phyloP scores from a whole-genome alignment of 1,139 yeast genomes.

The Spathaspora sp. region DNA sequence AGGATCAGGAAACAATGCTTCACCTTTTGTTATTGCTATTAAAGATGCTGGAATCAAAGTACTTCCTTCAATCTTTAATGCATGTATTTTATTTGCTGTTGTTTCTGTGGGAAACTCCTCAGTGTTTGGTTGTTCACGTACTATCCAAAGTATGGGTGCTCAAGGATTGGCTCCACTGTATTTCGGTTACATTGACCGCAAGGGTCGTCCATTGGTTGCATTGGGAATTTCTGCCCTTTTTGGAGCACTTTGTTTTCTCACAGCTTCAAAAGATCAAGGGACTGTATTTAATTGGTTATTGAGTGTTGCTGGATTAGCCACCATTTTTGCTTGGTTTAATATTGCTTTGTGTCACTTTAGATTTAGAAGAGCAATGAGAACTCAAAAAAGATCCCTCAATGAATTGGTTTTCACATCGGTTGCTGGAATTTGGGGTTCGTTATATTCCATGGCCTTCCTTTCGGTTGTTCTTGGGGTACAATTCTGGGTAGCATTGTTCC shows the following conservation, averaged over 20 bases:
- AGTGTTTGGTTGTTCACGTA: conserved; percentile 45
- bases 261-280: conserved; percentile 37
- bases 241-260: conserved; percentile 40
- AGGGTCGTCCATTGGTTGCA: conserved; percentile 45
- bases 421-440: conserved; percentile 35
- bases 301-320: conserved; percentile 41
- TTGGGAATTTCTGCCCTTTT: conserved; percentile 31
- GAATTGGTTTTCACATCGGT: conserved; percentile 29
- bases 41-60: conserved; percentile 49
- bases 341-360: conserved; percentile 38
- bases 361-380: conserved; percentile 37
- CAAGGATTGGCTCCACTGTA: conserved; percentile 42
- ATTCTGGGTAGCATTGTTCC: conserved; percentile 41
- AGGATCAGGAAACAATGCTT: conserved; percentile 32
- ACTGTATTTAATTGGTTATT: conserved; percentile 43
- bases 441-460: conserved; percentile 31
- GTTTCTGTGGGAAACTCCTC: conserved; percentile 47
- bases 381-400: conserved; percentile 27
- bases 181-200: conserved; percentile 37
- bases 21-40: conserved; percentile 63
- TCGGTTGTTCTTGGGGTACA: conserved; percentile 33
- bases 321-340: conserved; percentile 43
- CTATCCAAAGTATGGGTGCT: conserved; percentile 39
- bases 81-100: conserved; percentile 40
- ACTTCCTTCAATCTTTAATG: conserved; percentile 46